Conservation (phyloP, 768 basidiomycete genomes). For the Serendipita sp. region DNA sequence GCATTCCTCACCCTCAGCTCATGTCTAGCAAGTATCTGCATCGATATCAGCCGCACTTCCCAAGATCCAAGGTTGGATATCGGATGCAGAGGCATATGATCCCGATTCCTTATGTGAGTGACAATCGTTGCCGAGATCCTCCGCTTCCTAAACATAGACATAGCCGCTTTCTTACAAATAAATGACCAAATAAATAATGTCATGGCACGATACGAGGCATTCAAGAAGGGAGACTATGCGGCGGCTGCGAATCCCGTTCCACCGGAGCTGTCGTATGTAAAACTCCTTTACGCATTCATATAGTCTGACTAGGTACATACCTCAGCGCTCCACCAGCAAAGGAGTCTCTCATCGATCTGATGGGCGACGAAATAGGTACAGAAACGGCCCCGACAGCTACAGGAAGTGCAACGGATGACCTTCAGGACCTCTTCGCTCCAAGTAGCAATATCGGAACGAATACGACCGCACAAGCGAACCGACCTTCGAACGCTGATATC, state of each 20-base stretch:
- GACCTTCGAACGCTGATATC: constrained; percentile 1
- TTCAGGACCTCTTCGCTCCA: constrained; percentile 43
- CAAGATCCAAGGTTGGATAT: constrained; percentile 96
- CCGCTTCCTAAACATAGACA: not conserved
- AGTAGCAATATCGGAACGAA: constrained; percentile 5
- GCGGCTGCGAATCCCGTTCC: constrained; percentile 56
- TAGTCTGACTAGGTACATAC: not conserved
- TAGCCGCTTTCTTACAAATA: constrained; percentile 86
- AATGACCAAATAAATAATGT: constrained; percentile 98
- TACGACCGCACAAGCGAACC: not conserved
- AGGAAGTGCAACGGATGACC: constrained; percentile 31
- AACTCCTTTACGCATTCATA: no score
- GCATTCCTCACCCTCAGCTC: not conserved
- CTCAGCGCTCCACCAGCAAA: constrained; percentile 18
- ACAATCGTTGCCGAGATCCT: not conserved
- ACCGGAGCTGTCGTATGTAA: constrained; percentile 29
- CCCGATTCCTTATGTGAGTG: constrained; percentile 72
- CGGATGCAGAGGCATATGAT: constrained; percentile 79
- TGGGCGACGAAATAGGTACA: constrained; percentile 30
- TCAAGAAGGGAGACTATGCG: constrained; percentile 78
- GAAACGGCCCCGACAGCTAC: constrained; percentile 10
- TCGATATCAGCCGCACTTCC: constrained; percentile 73
- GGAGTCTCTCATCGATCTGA: constrained; percentile 62
- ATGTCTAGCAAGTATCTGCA: constrained; percentile 66
- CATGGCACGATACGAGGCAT: constrained; percentile 77